These are phyloP conservation scores for Aspergillus novofumigatus DNA, from an alignment of 2,329 filamentous ascomycete species.

Conservation along the genomic window DNA sequence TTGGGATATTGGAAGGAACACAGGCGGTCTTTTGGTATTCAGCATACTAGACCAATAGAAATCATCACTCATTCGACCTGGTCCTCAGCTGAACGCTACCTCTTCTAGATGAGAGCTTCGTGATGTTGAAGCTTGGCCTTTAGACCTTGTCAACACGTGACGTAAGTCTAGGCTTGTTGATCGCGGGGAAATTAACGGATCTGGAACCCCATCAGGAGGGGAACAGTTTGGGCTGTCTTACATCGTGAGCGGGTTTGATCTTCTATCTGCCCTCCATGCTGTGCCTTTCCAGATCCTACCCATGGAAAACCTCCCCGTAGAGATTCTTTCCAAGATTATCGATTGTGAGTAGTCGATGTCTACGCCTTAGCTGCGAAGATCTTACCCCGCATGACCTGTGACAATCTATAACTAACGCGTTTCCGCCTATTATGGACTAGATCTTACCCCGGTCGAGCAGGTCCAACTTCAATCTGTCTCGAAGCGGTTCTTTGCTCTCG, in stretches of 20 bases:
- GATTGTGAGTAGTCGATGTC: slow-evolving; percentile 48
- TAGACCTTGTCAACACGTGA: slow-evolving; percentile 7
- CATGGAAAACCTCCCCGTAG: slow-evolving; percentile 58
- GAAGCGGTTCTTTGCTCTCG: slow-evolving; percentile 60
- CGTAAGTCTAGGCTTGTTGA: slow-evolving; percentile 11
- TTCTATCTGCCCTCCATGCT: slow-evolving; percentile 24
- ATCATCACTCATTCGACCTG: background rate
- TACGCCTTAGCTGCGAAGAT: background rate
- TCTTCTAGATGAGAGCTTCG: background rate
- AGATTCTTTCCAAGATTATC: slow-evolving; percentile 61
- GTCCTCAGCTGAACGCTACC: background rate
- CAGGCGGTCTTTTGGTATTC: background rate
- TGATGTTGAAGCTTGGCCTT: background rate
- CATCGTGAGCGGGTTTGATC: background rate
- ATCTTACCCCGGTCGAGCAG: slow-evolving; percentile 61
- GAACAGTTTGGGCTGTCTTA: background rate
- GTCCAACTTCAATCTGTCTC: slow-evolving; percentile 67
- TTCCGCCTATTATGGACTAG: slow-evolving; percentile 35
- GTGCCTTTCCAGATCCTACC: slow-evolving; percentile 13
- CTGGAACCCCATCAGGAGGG: background rate
- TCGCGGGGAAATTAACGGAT: slow-evolving; percentile 11
- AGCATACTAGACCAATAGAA: background rate
- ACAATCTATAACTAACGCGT: slow-evolving; percentile 9
- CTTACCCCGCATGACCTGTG: slow-evolving; percentile 16
- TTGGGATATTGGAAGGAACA: background rate